phyloP scores from a whole-genome alignment of 2,329 filamentous ascomycete genomes.

The Trichoderma sp. region DNA sequence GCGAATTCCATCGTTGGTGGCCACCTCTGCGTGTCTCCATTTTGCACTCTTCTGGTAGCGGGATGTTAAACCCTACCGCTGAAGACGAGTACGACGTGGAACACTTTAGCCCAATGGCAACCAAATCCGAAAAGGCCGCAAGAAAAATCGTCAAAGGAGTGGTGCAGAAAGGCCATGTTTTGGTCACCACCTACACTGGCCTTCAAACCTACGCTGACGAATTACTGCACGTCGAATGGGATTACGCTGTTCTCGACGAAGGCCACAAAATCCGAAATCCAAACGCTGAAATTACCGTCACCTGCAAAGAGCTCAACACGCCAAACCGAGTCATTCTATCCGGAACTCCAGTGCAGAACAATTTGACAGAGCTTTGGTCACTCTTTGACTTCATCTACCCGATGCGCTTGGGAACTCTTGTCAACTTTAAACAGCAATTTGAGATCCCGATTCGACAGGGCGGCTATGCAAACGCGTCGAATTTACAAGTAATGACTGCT shows the following conservation, averaged over 20 bases:
- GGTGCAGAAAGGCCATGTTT: conserved; percentile 81
- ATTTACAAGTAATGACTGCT: conserved; percentile 90
- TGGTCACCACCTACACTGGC: conserved; percentile 94
- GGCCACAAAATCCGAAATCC: conserved; percentile 98
- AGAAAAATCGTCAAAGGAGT: conserved; percentile 82
- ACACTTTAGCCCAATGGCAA: conserved; percentile 42
- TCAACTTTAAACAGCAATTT: conserved; percentile 88
- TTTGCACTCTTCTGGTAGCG: conserved; percentile 90
- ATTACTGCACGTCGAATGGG: conserved; percentile 84
- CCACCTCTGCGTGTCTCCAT: conserved; percentile 97
- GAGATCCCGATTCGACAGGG: conserved; percentile 92
- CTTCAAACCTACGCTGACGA: conserved; percentile 89
- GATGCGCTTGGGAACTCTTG: conserved; percentile 88
- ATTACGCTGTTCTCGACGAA: conserved; percentile 91
- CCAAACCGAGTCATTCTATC: conserved; percentile 91
- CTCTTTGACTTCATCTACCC: conserved; percentile 97
- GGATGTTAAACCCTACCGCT: conserved; percentile 84
- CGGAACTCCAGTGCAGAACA: conserved; percentile 97
- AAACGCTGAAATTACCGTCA: conserved; percentile 90
- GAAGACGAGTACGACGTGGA: conserved; percentile 58
- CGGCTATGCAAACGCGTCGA: conserved; percentile 93
- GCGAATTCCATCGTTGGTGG: conserved; percentile 99
- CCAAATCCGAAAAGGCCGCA: conserved; percentile 60
- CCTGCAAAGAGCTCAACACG: conserved; percentile 91
- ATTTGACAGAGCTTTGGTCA: conserved; percentile 92